A percentile compares a stretch with the other conserved stretches of the same genome.
These are phyloP conservation scores for Dothideomycetidae sp. DNA, from an alignment of 2,329 filamentous ascomycete species.

Conservation along the genomic window DNA sequence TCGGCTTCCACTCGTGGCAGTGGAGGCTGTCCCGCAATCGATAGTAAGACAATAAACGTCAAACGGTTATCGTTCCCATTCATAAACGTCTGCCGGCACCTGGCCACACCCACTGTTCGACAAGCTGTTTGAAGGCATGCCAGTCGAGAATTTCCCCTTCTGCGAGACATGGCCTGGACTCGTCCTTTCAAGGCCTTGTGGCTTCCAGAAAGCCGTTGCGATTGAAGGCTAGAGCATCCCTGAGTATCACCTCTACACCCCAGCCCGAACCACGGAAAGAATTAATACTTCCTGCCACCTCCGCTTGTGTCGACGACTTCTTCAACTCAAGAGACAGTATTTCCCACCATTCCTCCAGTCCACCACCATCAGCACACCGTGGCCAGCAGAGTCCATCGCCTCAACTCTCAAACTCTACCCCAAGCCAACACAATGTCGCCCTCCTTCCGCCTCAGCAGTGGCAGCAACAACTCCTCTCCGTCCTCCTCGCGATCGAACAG, in stretches of 20 bases:
- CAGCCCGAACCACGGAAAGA: no score
- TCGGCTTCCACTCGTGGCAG: no score
- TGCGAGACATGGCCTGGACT: not conserved
- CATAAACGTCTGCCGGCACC: not conserved
- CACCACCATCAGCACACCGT: no score
- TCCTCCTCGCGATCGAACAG: not conserved
- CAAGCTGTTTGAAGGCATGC: no score
- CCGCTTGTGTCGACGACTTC: not conserved
- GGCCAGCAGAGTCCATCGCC: no score
- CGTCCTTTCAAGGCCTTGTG: not conserved
- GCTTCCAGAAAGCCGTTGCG: not conserved
- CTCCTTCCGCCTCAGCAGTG: constrained; percentile 3
- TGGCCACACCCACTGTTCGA: not conserved
- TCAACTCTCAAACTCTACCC: not conserved
- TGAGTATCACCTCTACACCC: no score
- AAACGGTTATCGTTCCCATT: not conserved
- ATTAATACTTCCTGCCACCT: not conserved
- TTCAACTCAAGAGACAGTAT: not conserved
- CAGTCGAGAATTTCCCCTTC: not conserved
- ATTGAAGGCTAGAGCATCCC: not conserved
- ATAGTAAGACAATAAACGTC: not conserved
- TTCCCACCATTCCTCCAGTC: no score
- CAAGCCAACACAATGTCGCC: constrained; percentile 2
- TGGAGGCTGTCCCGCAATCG: not conserved
- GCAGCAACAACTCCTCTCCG: constrained; percentile 2